Base-by-base conservation (phyloP, 305 asterid genomes). In the Galium porrigens region DNA sequence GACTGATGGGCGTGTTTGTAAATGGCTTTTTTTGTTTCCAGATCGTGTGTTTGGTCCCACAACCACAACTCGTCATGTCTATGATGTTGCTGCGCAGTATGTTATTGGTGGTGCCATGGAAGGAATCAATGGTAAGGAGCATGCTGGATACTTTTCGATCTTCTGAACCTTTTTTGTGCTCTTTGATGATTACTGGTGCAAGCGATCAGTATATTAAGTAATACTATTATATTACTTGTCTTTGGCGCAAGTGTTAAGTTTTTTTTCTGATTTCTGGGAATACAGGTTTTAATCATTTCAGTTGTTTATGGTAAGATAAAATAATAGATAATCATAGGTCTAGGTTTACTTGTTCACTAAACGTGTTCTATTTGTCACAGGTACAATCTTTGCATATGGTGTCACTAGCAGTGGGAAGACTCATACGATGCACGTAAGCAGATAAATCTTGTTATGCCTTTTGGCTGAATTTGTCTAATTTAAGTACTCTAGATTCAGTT, bases 371-470 rank as follows among this genome's bases (percentile, higher is more conserved):
- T 52, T 20, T 65, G 22, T 72, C 68, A 58, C 78, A 91, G 97
- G 99, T 71, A 90, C 99, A 56, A 85, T 94, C 67, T 94, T 94
- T 74, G 97, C 99, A 53, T 94, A 94, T 75, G 99, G 99, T 12
- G 97, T 94, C 73, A 94, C 99, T 61, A 94, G 97, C 81, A 94
- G 99, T 68, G 99, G 99, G 70, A 94, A 94, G 86, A 94, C 99
- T 64, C 97, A 94, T 77, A 94, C 97, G 77, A 94, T 94, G 99
- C 96, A 90, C 83, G 99, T 94, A 90, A 84, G 97, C 15, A 71
- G 51, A 46, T 64, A 20, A 48, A 68, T 66, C 70, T 72, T 57
- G 61, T 49, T 52, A 52, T 72, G 61, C 54, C 32, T 55, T 54
- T 10, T 20, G 51, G 18, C 32, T 7, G 15, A n/a, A 36, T 3